These are phyloP conservation scores for Escovopsis sp. DNA, from an alignment of 2,329 filamentous ascomycete genomes.

Conservation along the genomic window DNA sequence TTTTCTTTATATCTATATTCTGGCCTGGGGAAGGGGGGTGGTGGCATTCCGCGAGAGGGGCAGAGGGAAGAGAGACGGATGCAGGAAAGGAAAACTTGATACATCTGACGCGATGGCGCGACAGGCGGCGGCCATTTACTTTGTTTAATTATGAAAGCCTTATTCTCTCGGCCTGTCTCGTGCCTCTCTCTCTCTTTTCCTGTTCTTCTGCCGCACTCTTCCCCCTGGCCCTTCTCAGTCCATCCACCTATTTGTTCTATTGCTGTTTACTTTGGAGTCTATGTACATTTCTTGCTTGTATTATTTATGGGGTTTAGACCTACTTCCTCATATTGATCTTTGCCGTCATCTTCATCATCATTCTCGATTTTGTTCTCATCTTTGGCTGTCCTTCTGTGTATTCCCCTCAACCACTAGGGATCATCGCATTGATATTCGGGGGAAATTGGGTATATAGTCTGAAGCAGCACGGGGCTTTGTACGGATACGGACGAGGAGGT, in stretches of 20 bases:
- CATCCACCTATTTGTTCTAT: slow-evolving; percentile 6
- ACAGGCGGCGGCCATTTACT: slow-evolving; percentile 31
- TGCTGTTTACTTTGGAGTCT: slow-evolving; percentile 1
- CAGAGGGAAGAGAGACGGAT: slow-evolving; percentile 9
- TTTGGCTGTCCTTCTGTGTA: no score
- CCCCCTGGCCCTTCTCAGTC: slow-evolving; percentile 2
- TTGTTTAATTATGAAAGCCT: slow-evolving; percentile 36
- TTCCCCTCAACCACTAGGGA: background rate
- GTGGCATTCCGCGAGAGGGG: slow-evolving; percentile 4
- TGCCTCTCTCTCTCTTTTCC: slow-evolving; percentile 5
- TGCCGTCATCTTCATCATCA: background rate
- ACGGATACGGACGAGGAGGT: no score
- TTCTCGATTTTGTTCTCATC: background rate
- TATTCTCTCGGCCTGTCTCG: slow-evolving; percentile 10
- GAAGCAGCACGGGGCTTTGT: no score
- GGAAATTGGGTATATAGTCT: no score
- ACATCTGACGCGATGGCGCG: slow-evolving; percentile 19
- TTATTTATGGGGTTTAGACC: background rate
- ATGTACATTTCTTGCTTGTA: background rate
- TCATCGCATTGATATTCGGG: no score
- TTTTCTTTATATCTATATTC: no score
- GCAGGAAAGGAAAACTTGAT: slow-evolving; percentile 10
- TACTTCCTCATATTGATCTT: background rate
- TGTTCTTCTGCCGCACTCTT: slow-evolving; percentile 1
- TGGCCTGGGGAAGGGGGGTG: background rate